Evolutionary conservation across 2,329 filamentous ascomycete species (phyloP), one percentile per base, ranked within the genome.

Genomic region (Aspergillus sojae): DNA sequence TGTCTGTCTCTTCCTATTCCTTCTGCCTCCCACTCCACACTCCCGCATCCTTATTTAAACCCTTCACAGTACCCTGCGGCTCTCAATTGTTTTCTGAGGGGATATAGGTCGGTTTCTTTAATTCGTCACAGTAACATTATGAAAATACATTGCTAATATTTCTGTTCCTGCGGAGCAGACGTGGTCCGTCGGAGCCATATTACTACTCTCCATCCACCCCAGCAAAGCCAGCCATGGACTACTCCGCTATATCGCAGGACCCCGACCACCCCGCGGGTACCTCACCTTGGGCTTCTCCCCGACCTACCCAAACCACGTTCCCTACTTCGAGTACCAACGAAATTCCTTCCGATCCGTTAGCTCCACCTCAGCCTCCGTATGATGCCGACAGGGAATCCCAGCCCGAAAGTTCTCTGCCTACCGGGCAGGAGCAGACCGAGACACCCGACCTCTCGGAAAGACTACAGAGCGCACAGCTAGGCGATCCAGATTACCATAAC

Each of bases 221-320:
- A 58, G 62, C 36, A 64, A 52, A 54, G 26, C 39, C 26, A 54
- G 28, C 60, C 23, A 91, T 91, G 89, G 89, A 91, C 75, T 91
- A 91, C 76, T 88, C 88, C 61, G 75, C 82, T 39, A 79, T 86
- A 58, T 80, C 83, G 60, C 79, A 85, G 68, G 86, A 89, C 70
- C 81, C 84, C 36, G 86, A 88, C 60, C 82, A 86, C 72, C 84
- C 85, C 52, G 81, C 81, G 41, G 88, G 83, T 59, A 70, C 81
- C 61, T 89, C 88, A 41, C 89, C 89, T 60, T 91, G 89, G 89
- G 83, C 79, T 26, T 88, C 86, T 58, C 86, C 86, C 62, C 82
- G 75, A 82, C 69, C 84, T 77, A 75, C 84, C 76, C 75, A 81
- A 80, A 73, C 69, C 19, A 65, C 72, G 9, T 79, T 78, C 67